A percentile compares a stretch with the other conserved stretches of the same genome.
Evolutionary conservation across 352 stramenopile species (phyloP).

Genomic region (Globisporangium rhizosaccharum): DNA sequence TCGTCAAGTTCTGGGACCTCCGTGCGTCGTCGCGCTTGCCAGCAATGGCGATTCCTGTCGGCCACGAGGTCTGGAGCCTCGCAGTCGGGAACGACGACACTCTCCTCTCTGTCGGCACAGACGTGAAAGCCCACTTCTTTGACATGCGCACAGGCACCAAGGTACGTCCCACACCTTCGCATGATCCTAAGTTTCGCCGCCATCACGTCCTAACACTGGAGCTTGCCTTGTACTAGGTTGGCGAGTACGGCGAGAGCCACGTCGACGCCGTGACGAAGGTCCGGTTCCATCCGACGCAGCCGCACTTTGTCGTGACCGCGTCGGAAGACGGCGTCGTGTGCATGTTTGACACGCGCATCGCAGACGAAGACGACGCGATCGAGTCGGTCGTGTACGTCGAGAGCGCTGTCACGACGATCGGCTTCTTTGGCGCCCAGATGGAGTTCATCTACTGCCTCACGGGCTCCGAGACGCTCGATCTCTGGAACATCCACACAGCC

Average conservation of each 20-base stretch:
- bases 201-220: neutral
- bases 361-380: conserved; percentile 83
- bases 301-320: conserved; percentile 78
- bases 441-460: conserved; percentile 87
- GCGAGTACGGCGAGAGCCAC: conserved; percentile 86
- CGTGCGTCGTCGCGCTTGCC: conserved; percentile 34
- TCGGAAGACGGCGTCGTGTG: conserved; percentile 90
- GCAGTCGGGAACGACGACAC: conserved; percentile 72
- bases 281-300: conserved; percentile 76
- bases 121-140: conserved; percentile 79
- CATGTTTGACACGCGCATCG: conserved; percentile 83
- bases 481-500: conserved; percentile 87
- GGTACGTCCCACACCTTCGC: conserved; percentile 3
- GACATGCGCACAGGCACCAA: conserved; percentile 62
- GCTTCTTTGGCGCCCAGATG: conserved; percentile 79
- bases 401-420: conserved; percentile 81
- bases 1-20: conserved; percentile 84
- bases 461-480: conserved; percentile 83
- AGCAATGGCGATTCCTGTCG: conserved; percentile 55
- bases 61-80: conserved; percentile 76
- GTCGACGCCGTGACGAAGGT: conserved; percentile 87
- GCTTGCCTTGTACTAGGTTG: conserved; percentile 24
- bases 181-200: neutral
- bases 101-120: conserved; percentile 63
- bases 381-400: conserved; percentile 90